Conservation (phyloP, 441 rosid species). For the Geranium incanum region DNA sequence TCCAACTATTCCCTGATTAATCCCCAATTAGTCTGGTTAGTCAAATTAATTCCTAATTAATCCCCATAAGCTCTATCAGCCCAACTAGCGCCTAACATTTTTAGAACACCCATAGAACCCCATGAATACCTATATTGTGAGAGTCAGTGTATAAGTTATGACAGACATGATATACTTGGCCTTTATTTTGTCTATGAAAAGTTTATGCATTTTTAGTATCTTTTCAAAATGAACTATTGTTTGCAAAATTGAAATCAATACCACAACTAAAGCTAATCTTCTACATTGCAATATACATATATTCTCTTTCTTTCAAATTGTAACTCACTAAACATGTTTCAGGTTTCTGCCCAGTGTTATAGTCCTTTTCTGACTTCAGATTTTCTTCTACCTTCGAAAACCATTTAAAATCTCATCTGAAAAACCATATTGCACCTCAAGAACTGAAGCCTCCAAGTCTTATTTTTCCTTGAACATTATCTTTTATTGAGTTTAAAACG, state of each 20-base stretch:
- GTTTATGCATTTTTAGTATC: background rate
- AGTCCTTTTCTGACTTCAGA: background rate
- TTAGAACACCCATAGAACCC: too few species aligned
- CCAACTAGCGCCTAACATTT: too few species aligned
- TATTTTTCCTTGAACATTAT: background rate
- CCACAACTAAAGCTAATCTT: background rate
- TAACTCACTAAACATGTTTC: background rate
- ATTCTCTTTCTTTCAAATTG: background rate
- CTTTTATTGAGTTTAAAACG: background rate
- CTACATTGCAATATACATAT: background rate
- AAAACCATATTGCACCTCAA: background rate
- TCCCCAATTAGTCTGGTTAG: too few species aligned
- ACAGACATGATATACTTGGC: background rate
- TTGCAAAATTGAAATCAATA: background rate
- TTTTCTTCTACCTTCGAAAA: background rate
- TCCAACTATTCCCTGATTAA: too few species aligned
- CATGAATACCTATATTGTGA: slow-evolving; percentile 4
- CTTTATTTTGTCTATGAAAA: background rate
- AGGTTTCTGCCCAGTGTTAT: background rate
- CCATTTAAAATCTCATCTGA: background rate
- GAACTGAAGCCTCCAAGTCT: background rate
- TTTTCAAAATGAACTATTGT: background rate
- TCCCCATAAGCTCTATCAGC: too few species aligned
- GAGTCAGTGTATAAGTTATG: background rate
- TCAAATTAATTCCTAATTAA: too few species aligned